Percentiles rank a stretch among this genome's conserved stretches.
These are phyloP conservation scores for Beauveria sp. DNA, from an alignment of 2,329 filamentous ascomycete species.

Conservation along the genomic window DNA sequence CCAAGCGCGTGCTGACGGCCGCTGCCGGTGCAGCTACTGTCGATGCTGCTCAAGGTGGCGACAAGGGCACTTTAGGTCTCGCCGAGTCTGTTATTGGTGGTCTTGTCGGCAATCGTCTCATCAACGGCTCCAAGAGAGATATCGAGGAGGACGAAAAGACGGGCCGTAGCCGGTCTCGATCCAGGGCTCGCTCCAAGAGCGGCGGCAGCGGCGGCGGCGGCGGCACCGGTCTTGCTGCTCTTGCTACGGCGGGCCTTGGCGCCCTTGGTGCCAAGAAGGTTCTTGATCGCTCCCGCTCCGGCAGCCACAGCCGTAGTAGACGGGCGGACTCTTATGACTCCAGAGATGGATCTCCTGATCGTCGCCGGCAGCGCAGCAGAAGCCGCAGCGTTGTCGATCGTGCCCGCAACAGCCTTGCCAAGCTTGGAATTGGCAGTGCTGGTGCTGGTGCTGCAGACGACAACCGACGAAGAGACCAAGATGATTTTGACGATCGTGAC, in stretches of 20 bases:
- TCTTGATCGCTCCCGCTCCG: conserved; percentile 40
- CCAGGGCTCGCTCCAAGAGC: conserved; percentile 49
- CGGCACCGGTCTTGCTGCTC: conserved; percentile 47
- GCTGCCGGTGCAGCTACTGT: conserved; percentile 80
- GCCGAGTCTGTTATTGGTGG: conserved; percentile 84
- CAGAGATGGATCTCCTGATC: conserved; percentile 36
- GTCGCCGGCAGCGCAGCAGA: conserved; percentile 40
- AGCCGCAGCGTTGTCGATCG: conserved; percentile 60
- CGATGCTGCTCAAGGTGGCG: conserved; percentile 65
- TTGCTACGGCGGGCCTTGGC: conserved; percentile 55
- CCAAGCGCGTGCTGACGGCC: conserved; percentile 83
- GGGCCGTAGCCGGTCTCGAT: conserved; percentile 63
- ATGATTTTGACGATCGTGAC: conserved; percentile 37
- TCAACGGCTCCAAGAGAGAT: conserved; percentile 68
- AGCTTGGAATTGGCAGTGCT: conserved; percentile 50
- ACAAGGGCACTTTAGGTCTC: conserved; percentile 76
- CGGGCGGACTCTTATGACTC: conserved; percentile 40
- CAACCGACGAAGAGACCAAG: conserved; percentile 32
- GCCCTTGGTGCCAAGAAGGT: conserved; percentile 56
- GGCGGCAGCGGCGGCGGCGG: conserved; percentile 34
- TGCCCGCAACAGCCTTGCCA: conserved; percentile 53
- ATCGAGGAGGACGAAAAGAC: conserved; percentile 54
- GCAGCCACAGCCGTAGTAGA: conserved; percentile 47
- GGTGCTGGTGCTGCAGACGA: conserved; percentile 32
- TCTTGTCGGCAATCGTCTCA: conserved; percentile 73